These are phyloP conservation scores for Pterocarpus macrocarpus DNA, from an alignment of 306 rosid species.

Conservation along the genomic window DNA sequence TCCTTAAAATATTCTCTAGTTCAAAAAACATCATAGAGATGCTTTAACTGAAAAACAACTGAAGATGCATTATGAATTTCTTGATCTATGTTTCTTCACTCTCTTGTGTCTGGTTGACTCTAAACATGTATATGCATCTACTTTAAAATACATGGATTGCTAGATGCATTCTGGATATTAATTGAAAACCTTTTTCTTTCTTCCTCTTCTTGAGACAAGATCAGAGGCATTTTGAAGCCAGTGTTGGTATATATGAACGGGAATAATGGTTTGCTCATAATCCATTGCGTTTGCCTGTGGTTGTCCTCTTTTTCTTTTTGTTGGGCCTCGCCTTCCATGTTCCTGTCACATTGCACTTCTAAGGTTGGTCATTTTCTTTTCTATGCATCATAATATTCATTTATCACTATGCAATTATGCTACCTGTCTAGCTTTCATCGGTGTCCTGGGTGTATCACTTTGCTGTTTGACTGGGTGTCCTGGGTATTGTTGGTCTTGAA, in stretches of 20 bases:
- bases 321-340: conserved; percentile 47
- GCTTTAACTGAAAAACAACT: not conserved
- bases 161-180: conserved; percentile 36
- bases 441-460: conserved; percentile 47
- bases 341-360: conserved; percentile 58
- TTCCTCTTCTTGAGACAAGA: conserved; percentile 67
- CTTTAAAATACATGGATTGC: conserved; percentile 21
- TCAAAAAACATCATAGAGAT: conserved; percentile 2
- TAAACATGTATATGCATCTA: not conserved
- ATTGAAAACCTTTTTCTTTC: conserved; percentile 71
- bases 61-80: not conserved
- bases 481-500: conserved; percentile 55
- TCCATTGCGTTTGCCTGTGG: conserved; percentile 57
- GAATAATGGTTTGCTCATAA: conserved; percentile 78
- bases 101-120: not conserved
- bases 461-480: conserved; percentile 48
- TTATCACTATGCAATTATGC: conserved; percentile 5
- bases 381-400: conserved; percentile 21
- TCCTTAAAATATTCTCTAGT: not conserved
- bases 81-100: not conserved
- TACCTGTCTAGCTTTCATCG: conserved; percentile 61
- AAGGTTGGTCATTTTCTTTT: conserved; percentile 37
- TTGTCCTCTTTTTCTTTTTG: conserved; percentile 65
- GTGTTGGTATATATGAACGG: conserved; percentile 72
- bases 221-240: conserved; percentile 84